A percentile compares a stretch with the other conserved stretches of the same genome.
These are phyloP conservation scores for Linum trigynum DNA, from an alignment of 345 rosid species.

Conservation along the genomic window DNA sequence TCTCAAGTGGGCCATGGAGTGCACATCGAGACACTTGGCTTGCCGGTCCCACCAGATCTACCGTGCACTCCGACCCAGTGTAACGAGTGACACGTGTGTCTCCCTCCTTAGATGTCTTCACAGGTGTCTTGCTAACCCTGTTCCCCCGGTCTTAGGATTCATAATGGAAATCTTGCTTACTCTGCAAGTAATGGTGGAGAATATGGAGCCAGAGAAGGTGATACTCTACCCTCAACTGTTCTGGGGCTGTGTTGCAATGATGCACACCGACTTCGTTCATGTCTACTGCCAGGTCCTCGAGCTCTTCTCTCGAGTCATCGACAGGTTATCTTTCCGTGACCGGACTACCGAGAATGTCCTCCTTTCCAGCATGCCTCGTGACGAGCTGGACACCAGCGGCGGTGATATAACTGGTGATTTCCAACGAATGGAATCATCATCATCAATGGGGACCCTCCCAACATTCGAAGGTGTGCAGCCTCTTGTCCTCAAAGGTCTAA, in stretches of 20 bases:
- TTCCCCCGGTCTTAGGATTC: constrained; percentile 90
- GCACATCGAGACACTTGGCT: constrained; percentile 97
- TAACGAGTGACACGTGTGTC: constrained; percentile 87
- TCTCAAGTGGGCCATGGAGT: constrained; percentile 99
- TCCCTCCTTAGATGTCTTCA: constrained; percentile 92
- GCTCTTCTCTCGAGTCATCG: constrained; percentile 90
- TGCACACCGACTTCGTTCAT: constrained; percentile 97
- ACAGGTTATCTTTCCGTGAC: constrained; percentile 78
- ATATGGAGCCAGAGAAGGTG: constrained; percentile 98
- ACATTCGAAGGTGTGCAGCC: constrained; percentile 94
- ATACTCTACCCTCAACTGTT: constrained; percentile 95
- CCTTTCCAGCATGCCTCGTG: constrained; percentile 97
- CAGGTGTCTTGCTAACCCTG: constrained; percentile 92
- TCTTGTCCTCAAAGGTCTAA: constrained; percentile 92
- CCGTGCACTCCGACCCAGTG: constrained; percentile 91
- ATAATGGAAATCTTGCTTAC: constrained; percentile 92
- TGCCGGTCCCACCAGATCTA: constrained; percentile 98
- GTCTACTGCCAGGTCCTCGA: constrained; percentile 96
- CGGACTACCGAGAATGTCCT: constrained; percentile 93
- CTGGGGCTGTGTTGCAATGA: constrained; percentile 99
- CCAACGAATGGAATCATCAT: constrained; percentile 65
- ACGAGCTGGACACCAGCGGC: constrained; percentile 44
- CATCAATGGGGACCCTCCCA: constrained; percentile 67
- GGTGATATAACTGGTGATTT: constrained; percentile 39
- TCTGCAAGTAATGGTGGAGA: constrained; percentile 96